phyloP scores from a whole-genome alignment of 768 basidiomycete genomes.

The Mycena rebaudengoi region DNA sequence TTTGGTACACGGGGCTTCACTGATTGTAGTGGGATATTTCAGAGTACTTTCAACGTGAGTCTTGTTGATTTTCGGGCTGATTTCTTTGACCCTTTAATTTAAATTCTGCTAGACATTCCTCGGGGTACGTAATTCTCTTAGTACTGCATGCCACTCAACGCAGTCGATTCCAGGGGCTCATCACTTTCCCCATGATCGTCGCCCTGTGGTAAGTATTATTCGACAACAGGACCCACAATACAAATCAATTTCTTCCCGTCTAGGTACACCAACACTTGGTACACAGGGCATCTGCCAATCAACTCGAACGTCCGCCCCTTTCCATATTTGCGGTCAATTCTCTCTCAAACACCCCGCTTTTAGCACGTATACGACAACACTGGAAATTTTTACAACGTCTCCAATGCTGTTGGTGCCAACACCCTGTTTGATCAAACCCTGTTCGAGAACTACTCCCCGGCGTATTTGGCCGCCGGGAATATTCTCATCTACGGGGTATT shows the following conservation, averaged over 20 bases:
- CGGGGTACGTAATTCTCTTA: not conserved
- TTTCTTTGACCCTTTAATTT: not conserved
- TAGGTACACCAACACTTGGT: conserved; percentile 48
- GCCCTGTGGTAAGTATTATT: no score
- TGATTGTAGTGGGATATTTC: not conserved
- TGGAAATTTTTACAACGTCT: conserved; percentile 50
- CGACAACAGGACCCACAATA: no score
- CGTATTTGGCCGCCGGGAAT: conserved; percentile 35
- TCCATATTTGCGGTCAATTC: not conserved
- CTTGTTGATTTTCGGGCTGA: not conserved
- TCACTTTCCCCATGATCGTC: conserved; percentile 15
- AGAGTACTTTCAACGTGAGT: conserved; percentile 26
- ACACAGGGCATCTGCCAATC: conserved; percentile 48
- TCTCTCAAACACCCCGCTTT: not conserved
- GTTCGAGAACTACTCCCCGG: conserved; percentile 47
- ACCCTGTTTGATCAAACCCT: conserved; percentile 40
- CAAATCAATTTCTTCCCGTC: no score
- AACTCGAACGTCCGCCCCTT: conserved; percentile 42
- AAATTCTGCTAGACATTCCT: conserved; percentile 4
- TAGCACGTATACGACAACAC: conserved; percentile 50
- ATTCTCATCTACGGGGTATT: conserved; percentile 42
- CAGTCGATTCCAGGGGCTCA: not conserved
- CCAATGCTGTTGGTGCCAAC: conserved; percentile 43
- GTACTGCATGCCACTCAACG: not conserved
- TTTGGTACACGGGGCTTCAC: not conserved